These are phyloP conservation scores for Aspergillus taichungensis DNA, from an alignment of 495 filamentous ascomycete genomes.

Conservation along the genomic window DNA sequence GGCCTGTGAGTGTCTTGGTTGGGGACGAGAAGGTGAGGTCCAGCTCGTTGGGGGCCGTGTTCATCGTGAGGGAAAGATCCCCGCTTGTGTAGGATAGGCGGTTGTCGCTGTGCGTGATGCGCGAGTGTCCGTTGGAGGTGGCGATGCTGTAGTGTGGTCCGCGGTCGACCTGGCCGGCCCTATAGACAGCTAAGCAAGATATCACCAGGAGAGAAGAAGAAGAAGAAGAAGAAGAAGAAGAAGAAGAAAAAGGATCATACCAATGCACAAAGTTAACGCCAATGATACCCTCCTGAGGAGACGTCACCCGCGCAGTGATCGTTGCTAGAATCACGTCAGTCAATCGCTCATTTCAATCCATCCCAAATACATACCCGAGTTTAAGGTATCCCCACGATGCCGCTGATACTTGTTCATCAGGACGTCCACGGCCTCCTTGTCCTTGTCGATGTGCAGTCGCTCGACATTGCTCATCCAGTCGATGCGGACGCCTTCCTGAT, in stretches of 20 bases:
- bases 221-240: neutral
- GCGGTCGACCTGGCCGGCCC: constrained; percentile 36
- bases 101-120: constrained; percentile 36
- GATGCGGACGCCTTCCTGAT: constrained; percentile 31
- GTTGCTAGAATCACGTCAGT: constrained; percentile 10
- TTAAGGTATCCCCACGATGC: constrained; percentile 49
- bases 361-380: constrained; percentile 36
- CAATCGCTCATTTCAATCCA: neutral
- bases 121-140: constrained; percentile 33
- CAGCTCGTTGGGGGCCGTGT: constrained; percentile 44
- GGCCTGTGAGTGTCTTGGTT: constrained; percentile 45
- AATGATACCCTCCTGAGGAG: constrained; percentile 50
- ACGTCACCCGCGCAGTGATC: constrained; percentile 34
- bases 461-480: constrained; percentile 44
- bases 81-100: constrained; percentile 50
- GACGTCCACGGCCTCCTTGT: constrained; percentile 29
- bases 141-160: constrained; percentile 58
- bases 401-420: constrained; percentile 35
- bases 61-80: constrained; percentile 43
- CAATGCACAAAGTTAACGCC: constrained; percentile 59
- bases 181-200: constrained; percentile 2
- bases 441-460: constrained; percentile 23
- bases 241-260: constrained; percentile 25
- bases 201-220: neutral
- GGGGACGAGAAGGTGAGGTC: constrained; percentile 46